Percentiles rank a stretch among this genome's conserved stretches.
Evolutionary conservation across 768 basidiomycete genomes (phyloP).

Genomic region (Hericium erinaceus): DNA sequence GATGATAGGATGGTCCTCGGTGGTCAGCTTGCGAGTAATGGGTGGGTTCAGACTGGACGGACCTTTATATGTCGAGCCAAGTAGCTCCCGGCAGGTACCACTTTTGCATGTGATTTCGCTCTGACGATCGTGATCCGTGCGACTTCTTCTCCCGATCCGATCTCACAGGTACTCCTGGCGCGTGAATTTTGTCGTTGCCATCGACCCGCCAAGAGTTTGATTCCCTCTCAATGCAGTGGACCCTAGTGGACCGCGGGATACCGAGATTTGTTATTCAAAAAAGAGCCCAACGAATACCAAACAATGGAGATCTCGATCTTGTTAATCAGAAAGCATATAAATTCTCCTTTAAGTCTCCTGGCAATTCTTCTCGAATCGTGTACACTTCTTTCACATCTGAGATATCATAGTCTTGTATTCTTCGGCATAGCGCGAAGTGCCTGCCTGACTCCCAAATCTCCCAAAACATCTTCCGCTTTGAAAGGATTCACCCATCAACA

Average conservation of each 20-base stretch:
- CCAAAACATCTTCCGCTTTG: conserved; percentile 63
- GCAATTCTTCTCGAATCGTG: too few species aligned
- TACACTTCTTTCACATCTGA: too few species aligned
- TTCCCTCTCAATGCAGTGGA: not conserved
- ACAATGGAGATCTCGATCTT: too few species aligned
- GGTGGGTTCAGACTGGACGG: not conserved
- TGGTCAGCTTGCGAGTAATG: not conserved
- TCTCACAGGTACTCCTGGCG: not conserved
- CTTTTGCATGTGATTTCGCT: too few species aligned
- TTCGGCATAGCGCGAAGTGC: conserved; percentile 69
- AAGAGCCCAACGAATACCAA: too few species aligned
- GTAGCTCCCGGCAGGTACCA: not conserved
- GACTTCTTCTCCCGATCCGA: not conserved
- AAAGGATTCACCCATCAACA: not conserved
- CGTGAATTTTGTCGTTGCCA: conserved; percentile 38
- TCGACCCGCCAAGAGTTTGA: conserved; percentile 44
- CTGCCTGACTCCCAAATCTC: conserved; percentile 75
- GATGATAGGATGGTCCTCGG: not conserved
- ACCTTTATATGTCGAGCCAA: not conserved
- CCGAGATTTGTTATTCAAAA: not conserved
- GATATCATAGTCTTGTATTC: conserved; percentile 44
- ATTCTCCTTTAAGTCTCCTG: too few species aligned
- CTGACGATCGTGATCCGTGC: too few species aligned
- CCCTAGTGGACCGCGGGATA: too few species aligned
- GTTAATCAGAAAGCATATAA: too few species aligned